These are phyloP conservation scores for Dactylorhiza incarnata DNA, from an alignment of 106 monocot genomes.

Conservation along the genomic window DNA sequence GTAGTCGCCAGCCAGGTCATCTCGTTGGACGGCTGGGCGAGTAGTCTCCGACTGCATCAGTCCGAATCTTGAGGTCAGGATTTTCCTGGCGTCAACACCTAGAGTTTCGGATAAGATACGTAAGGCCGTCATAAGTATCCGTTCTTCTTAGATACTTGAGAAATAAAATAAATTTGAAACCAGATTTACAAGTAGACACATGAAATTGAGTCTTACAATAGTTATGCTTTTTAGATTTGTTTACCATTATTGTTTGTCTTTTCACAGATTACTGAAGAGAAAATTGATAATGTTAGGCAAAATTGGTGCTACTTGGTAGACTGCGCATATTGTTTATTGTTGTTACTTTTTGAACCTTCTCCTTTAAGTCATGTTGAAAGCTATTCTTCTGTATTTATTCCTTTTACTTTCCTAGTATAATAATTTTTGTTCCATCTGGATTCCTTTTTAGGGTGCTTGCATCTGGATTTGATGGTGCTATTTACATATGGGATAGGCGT, in stretches of 20 bases:
- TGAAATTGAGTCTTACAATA: not conserved
- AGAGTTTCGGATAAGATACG: too few relatives aligned
- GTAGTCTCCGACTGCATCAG: too few relatives aligned
- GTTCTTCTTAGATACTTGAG: too few relatives aligned
- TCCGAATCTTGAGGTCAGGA: too few relatives aligned
- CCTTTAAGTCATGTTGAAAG: not conserved
- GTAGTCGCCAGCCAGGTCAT: too few relatives aligned
- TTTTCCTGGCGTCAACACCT: too few relatives aligned
- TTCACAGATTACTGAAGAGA: not conserved
- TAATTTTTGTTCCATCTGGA: not conserved
- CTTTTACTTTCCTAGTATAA: not conserved
- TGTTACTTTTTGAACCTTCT: not conserved
- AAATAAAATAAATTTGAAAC: too few relatives aligned
- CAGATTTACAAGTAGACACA: too few relatives aligned
- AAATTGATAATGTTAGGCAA: not conserved
- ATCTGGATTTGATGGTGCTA: slow-evolving; percentile 63
- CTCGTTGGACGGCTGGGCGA: too few relatives aligned
- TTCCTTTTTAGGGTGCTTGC: slow-evolving; percentile 57
- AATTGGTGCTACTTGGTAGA: not conserved
- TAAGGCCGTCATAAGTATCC: too few relatives aligned
- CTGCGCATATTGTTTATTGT: not conserved
- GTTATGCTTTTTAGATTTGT: not conserved
- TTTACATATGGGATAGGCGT: slow-evolving; percentile 83
- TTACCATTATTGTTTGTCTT: not conserved
- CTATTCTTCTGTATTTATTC: not conserved